Conservation (phyloP, 192 early-diverging fungal genomes). For the Coemansia guatemalensis region DNA sequence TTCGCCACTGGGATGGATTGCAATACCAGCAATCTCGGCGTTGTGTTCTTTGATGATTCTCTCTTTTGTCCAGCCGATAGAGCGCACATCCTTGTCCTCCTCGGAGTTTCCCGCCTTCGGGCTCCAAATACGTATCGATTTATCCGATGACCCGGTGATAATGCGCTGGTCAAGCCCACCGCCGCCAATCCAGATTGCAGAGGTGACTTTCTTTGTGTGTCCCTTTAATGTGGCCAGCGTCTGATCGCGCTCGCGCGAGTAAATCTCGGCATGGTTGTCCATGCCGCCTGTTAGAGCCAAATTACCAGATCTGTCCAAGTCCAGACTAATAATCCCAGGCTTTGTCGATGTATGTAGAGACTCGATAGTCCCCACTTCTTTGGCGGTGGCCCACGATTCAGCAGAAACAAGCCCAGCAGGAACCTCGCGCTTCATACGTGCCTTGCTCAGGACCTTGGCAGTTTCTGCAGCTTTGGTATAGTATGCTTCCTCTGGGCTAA, state of each 20-base stretch:
- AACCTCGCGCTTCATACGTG: conserved; percentile 81
- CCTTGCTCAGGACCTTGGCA: conserved; percentile 59
- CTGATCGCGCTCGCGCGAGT: conserved; percentile 63
- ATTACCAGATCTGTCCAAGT: conserved; percentile 57
- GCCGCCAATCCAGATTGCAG: conserved; percentile 57
- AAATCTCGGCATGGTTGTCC: conserved; percentile 76
- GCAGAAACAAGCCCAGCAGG: conserved; percentile 66
- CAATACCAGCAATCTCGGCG: conserved; percentile 70
- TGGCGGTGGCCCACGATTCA: conserved; percentile 67
- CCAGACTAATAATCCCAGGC: conserved; percentile 65
- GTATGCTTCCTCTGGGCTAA: conserved; percentile 23
- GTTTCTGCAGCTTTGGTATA: conserved; percentile 39
- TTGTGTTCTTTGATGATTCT: conserved; percentile 64
- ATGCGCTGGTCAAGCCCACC: conserved; percentile 55
- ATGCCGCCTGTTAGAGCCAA: conserved; percentile 76
- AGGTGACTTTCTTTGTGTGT: conserved; percentile 79
- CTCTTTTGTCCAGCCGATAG: conserved; percentile 41
- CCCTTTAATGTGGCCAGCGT: conserved; percentile 72
- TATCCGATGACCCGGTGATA: conserved; percentile 77
- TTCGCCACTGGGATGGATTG: conserved; percentile 76
- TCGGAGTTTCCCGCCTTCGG: conserved; percentile 53
- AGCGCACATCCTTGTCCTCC: conserved; percentile 11
- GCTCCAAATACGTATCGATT: conserved; percentile 76
- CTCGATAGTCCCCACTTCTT: conserved; percentile 50
- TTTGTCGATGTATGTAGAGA: conserved; percentile 73